Evolutionary conservation across 228 moss, liverwort and hornwort genomes (phyloP).

Genomic region (Sphagnum magellanicum): DNA sequence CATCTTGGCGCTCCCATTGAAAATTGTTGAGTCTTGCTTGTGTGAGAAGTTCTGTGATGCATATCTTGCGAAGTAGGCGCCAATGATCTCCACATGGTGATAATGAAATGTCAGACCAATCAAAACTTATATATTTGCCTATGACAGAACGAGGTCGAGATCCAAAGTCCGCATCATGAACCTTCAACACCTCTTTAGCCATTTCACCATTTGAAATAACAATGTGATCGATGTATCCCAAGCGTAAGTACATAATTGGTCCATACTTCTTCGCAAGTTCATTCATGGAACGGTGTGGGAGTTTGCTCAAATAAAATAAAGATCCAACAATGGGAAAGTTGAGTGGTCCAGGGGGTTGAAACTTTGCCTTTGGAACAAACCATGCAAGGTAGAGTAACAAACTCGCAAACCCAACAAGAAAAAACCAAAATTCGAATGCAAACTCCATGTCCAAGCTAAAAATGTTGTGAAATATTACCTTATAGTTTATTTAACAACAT

Average conservation of each 20-base stretch:
- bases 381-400: no score
- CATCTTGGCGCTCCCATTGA: constrained; percentile 15
- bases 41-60: not conserved
- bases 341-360: not conserved
- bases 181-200: not conserved
- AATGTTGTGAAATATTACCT: no score
- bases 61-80: not conserved
- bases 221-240: not conserved
- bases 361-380: no score
- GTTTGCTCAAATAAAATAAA: constrained; percentile 6
- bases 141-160: not conserved
- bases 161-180: not conserved
- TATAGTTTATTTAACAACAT: no score
- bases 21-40: not conserved
- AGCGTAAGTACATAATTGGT: not conserved
- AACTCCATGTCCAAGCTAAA: no score
- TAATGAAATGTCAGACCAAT: not conserved
- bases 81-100: not conserved
- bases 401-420: no score
- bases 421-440: no score
- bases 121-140: not conserved
- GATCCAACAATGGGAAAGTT: constrained; percentile 29
- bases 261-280: not conserved
- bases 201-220: constrained; percentile 1
- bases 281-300: constrained; percentile 9